These are phyloP conservation scores for Penicillium angulare DNA, from an alignment of 495 filamentous ascomycete species.

Conservation along the genomic window DNA sequence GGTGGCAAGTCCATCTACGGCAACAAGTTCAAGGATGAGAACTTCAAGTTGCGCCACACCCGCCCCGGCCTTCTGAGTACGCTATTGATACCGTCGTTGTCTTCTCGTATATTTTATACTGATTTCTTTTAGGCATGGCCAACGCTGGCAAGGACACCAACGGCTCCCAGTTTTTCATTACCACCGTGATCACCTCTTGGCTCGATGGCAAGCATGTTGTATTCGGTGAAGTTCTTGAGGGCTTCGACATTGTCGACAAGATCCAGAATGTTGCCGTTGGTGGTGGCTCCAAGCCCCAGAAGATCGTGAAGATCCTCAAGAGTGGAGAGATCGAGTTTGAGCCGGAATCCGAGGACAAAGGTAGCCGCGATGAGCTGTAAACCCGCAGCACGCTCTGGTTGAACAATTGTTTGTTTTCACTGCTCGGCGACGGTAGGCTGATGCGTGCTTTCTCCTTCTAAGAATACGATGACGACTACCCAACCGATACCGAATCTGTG, in stretches of 20 bases:
- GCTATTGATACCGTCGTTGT: not conserved
- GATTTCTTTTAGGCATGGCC: slow-evolving; percentile 77
- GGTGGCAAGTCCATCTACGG: slow-evolving; percentile 99
- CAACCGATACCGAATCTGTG: slow-evolving; percentile 11
- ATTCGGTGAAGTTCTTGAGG: slow-evolving; percentile 88
- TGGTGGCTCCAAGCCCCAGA: slow-evolving; percentile 68
- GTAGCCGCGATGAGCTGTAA: slow-evolving; percentile 97
- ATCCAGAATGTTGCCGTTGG: slow-evolving; percentile 79
- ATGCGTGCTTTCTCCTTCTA: slow-evolving; percentile 29
- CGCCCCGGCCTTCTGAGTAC: slow-evolving; percentile 63
- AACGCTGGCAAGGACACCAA: slow-evolving; percentile 98
- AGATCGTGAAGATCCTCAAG: slow-evolving; percentile 85
- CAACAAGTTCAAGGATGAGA: slow-evolving; percentile 93
- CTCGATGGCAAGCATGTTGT: slow-evolving; percentile 88
- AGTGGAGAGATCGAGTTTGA: slow-evolving; percentile 88
- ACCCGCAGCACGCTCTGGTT: slow-evolving; percentile 28
- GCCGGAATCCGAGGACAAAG: slow-evolving; percentile 60
- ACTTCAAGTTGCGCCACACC: slow-evolving; percentile 97
- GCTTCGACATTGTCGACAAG: slow-evolving; percentile 84
- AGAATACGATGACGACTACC: slow-evolving; percentile 23
- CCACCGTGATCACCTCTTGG: slow-evolving; percentile 83
- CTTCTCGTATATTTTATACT: slow-evolving; percentile 5
- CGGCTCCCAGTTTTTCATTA: slow-evolving; percentile 98
- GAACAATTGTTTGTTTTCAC: slow-evolving; percentile 15
- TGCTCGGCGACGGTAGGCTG: slow-evolving; percentile 34